A percentile compares a stretch with the other conserved stretches of the same genome.
phyloP scores from a whole-genome alignment of 1,284 basidiomycete species.

The Meira nashicola region DNA sequence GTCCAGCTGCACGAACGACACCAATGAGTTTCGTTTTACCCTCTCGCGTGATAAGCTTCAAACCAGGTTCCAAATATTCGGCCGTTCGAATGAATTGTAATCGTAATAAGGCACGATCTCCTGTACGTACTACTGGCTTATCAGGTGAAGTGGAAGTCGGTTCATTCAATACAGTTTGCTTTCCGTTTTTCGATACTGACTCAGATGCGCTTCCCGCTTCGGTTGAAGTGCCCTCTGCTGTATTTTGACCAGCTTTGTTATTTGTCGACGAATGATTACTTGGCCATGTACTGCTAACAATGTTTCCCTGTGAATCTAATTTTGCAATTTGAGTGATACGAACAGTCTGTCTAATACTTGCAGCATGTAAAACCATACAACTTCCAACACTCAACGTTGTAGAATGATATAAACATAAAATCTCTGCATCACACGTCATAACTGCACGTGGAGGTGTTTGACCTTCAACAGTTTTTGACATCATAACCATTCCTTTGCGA shows the following conservation, averaged over 20 bases:
- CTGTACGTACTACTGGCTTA: conserved; percentile 49
- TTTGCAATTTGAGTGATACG: conserved; percentile 44
- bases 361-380: conserved; percentile 51
- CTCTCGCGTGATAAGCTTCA: conserved; percentile 47
- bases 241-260: neutral
- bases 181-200: neutral
- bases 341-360: conserved; percentile 49
- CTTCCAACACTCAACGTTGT: conserved; percentile 46
- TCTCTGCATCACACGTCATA: conserved; percentile 49
- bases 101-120: conserved; percentile 44
- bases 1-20: conserved; percentile 37
- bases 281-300: conserved; percentile 5
- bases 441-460: conserved; percentile 31
- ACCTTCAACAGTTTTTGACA: conserved; percentile 23
- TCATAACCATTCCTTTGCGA: conserved; percentile 75
- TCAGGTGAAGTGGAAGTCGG: neutral
- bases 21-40: conserved; percentile 50
- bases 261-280: neutral
- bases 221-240: neutral
- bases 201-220: neutral
- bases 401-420: conserved; percentile 49
- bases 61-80: conserved; percentile 47
- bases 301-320: conserved; percentile 21
- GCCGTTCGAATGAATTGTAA: conserved; percentile 44
- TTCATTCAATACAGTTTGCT: neutral